Base-by-base conservation (phyloP, 345 rosid species). In the Moricandia arvensis region DNA sequence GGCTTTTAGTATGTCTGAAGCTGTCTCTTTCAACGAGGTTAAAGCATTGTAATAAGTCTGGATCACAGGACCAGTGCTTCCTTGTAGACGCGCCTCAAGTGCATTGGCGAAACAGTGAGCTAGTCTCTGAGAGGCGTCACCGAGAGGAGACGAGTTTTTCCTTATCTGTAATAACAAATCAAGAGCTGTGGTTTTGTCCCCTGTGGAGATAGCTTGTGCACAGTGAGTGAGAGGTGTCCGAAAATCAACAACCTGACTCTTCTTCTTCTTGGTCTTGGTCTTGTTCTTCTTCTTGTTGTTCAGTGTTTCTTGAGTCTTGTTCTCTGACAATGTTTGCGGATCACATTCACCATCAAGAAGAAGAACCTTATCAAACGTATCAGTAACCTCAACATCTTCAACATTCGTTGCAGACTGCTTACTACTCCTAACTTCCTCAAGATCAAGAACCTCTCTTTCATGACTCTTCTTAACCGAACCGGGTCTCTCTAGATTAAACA, bases 61-160 rank as follows among this genome's bases (percentile, higher is more conserved):
- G 13, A 74, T 75, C 64, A 53, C 81, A 1, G 80, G 33, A 34
- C 80, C 76, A 0, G 83, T 73, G 7, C 63, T 77, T 18, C 90
- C 90, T 5, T 67, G 87, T 77, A 91, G 33, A 37, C 96, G 92
- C 10, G 97, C 93, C 80, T 94, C 93, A 1, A 91, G 94, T 43
- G 89, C 95, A 66, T 86, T 85, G 9, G 91, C 97, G 45, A 93
- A 91, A 80, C 74, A 86, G 78, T 90, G 86, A 41, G 98, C 96
- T 43, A 94, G 65, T 61, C 97, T 88, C 81, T 93, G 93, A 31
- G 86, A 78, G 2, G 89, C 93, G 65, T 90, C 95, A 33, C 98
- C 98, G 0, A 41, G 37, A 17, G 86, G 82, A 0, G 96, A 89
- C 26, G 91, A 83, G 51, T 90, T 82, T 78, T 88, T 81, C 81